Evolutionary conservation across 176 grass and related monocot genomes (phyloP).

Genomic region (Triticum turgidum): DNA sequence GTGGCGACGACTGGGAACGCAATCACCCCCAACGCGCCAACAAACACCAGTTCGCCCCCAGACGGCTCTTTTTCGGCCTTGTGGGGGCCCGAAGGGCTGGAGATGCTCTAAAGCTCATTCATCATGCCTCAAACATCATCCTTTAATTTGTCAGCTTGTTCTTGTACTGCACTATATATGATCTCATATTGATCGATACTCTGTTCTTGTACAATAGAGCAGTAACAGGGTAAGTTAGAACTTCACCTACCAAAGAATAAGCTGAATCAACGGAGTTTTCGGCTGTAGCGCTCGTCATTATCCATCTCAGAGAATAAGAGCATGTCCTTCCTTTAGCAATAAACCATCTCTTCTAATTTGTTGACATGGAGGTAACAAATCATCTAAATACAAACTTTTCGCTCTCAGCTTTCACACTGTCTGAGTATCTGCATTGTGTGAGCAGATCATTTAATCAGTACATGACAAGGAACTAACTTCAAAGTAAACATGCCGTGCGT

Average conservation of each 20-base stretch:
- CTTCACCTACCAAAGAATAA: constrained; percentile 76
- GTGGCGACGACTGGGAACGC: no score
- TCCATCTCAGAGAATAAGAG: background rate
- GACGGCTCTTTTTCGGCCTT: no score
- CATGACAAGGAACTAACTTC: background rate
- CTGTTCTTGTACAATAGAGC: background rate
- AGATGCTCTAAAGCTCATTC: no score
- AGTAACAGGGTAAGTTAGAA: background rate
- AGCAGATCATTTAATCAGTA: constrained; percentile 14
- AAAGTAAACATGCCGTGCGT: constrained; percentile 48
- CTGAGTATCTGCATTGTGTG: constrained; percentile 65
- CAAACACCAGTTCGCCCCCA: no score
- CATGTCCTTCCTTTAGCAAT: background rate
- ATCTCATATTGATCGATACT: background rate
- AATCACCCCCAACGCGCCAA: no score
- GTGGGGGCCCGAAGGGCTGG: no score
- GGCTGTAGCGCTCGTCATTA: constrained; percentile 76
- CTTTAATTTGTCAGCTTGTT: no score
- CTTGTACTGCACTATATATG: background rate
- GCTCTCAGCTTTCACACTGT: constrained; percentile 77
- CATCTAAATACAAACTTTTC: constrained; percentile 81
- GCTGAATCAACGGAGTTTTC: constrained; percentile 73
- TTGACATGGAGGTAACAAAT: constrained; percentile 28
- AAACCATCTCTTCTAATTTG: constrained; percentile 12
- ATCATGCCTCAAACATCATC: no score